Percentiles rank a stretch among this genome's conserved stretches.
phyloP scores from a whole-genome alignment of 257 asterid genomes.

The Rehmannia glutinosa region DNA sequence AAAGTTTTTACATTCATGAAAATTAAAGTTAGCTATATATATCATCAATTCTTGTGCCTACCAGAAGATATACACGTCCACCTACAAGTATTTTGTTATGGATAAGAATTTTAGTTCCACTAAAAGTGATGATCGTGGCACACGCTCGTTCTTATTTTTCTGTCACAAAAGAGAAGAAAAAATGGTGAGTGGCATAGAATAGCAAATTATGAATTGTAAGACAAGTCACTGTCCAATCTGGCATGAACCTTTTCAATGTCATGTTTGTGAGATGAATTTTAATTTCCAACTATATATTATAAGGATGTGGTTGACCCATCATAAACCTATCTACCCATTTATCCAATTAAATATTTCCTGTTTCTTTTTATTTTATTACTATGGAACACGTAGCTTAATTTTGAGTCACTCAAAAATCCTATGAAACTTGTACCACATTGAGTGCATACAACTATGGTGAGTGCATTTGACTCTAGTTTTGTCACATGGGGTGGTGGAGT shows the following conservation, averaged over 20 bases:
- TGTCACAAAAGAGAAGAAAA: background rate
- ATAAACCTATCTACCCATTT: background rate
- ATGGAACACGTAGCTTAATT: background rate
- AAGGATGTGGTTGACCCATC: background rate
- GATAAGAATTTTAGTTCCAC: background rate
- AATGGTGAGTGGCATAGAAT: background rate
- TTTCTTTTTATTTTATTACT: too few relatives aligned
- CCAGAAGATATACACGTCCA: background rate
- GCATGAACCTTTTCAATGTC: background rate
- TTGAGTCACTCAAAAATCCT: background rate
- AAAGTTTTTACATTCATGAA: too few relatives aligned
- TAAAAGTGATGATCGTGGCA: background rate
- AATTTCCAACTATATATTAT: background rate
- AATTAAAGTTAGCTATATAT: background rate
- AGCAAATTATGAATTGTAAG: background rate
- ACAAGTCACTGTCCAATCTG: background rate
- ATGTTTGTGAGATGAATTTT: background rate
- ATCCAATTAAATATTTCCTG: too few relatives aligned
- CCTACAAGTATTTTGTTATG: background rate
- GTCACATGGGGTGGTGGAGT: background rate
- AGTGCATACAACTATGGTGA: background rate
- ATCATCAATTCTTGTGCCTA: background rate
- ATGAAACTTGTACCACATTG: background rate
- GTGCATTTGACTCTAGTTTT: background rate
- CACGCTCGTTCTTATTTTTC: background rate